These are phyloP conservation scores for Plectosphaerella plurivora DNA, from an alignment of 2,329 filamentous ascomycete species.

Conservation along the genomic window DNA sequence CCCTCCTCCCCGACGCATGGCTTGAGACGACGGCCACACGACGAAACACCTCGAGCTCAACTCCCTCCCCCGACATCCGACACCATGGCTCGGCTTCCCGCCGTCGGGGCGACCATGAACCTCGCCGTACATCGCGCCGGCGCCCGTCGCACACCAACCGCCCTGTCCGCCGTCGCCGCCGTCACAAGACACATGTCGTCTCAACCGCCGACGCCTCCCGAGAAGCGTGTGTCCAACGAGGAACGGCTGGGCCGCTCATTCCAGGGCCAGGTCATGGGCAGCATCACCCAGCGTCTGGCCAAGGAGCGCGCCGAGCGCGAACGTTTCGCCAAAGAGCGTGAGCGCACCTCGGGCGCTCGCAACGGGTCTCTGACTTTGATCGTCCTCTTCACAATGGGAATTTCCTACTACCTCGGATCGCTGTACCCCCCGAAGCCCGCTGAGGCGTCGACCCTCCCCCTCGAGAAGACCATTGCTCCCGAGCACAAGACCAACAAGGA, in stretches of 20 bases:
- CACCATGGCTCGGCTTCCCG: constrained; percentile 2
- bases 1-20: background rate
- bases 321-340: constrained; percentile 36
- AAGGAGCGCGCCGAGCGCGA: constrained; percentile 51
- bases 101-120: background rate
- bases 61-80: background rate
- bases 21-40: background rate
- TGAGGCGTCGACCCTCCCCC: constrained; percentile 54
- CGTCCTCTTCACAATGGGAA: constrained; percentile 44
- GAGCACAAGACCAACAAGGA: constrained; percentile 54
- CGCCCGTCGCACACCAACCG: constrained; percentile 12
- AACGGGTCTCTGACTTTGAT: constrained; percentile 53
- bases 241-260: constrained; percentile 38
- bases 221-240: constrained; percentile 23
- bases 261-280: constrained; percentile 56
- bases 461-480: constrained; percentile 44
- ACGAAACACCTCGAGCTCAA: background rate
- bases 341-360: constrained; percentile 29
- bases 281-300: constrained; percentile 48
- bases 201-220: constrained; percentile 11
- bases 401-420: constrained; percentile 57
- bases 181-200: constrained; percentile 14
- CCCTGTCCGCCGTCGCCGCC: constrained; percentile 5
- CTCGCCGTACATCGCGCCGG: constrained; percentile 20
- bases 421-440: constrained; percentile 46